Conservation (phyloP, 2,329 filamentous ascomycete species). For the Aspergillus cejpii region DNA sequence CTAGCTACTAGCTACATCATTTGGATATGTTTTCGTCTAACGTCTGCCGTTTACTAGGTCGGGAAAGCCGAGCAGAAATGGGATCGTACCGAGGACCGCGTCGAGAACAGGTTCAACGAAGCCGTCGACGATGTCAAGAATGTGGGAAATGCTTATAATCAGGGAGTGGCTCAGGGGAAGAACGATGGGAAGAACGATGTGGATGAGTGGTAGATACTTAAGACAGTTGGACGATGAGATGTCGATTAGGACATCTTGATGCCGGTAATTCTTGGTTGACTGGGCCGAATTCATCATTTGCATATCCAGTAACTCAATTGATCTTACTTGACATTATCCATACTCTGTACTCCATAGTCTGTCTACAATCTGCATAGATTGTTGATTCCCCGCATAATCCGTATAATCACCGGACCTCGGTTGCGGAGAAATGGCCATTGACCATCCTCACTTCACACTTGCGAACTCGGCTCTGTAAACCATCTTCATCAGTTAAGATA, state of each 20-base stretch:
- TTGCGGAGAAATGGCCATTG: slow-evolving; percentile 8
- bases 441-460: neutral
- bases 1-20: too few relatives aligned
- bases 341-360: neutral
- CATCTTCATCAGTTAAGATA: neutral
- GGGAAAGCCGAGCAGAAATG: slow-evolving; percentile 37
- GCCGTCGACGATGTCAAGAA: slow-evolving; percentile 30
- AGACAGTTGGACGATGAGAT: too few relatives aligned
- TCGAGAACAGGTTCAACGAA: slow-evolving; percentile 22
- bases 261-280: too few relatives aligned
- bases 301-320: neutral
- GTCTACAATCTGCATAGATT: neutral
- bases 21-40: too few relatives aligned
- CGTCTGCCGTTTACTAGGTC: slow-evolving; percentile 18
- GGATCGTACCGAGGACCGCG: slow-evolving; percentile 25
- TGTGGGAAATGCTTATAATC: slow-evolving; percentile 41
- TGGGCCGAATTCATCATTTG: neutral
- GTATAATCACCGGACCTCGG: too few relatives aligned
- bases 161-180: slow-evolving; percentile 31
- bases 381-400: slow-evolving; percentile 18
- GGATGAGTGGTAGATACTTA: slow-evolving; percentile 11
- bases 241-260: too few relatives aligned
- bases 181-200: too few relatives aligned
- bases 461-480: neutral
- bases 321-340: too few relatives aligned